These are phyloP conservation scores for Calonectria pauciramosa DNA, from an alignment of 2,329 filamentous ascomycete genomes.

Conservation along the genomic window DNA sequence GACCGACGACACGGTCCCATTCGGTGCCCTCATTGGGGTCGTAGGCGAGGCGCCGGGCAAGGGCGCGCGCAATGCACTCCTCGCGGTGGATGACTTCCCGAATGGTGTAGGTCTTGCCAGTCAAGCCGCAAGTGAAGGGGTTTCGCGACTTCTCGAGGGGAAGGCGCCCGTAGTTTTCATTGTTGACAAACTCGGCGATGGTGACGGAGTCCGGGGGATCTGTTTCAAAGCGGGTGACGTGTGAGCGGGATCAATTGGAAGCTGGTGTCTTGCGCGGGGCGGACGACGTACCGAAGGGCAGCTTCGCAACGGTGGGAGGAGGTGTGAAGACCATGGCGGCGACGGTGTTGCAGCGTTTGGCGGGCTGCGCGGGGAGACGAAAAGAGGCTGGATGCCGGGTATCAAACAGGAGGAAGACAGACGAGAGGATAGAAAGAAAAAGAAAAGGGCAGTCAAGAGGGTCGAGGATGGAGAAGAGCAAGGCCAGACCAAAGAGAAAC, in stretches of 20 bases:
- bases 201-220: slow-evolving; percentile 81
- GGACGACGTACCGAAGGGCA: neutral
- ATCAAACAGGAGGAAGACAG: neutral
- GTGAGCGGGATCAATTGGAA: neutral
- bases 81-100: slow-evolving; percentile 75
- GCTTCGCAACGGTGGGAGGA: neutral
- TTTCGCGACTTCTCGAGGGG: slow-evolving; percentile 74
- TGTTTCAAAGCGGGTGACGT: slow-evolving; percentile 28
- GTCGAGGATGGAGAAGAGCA: neutral
- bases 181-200: slow-evolving; percentile 82
- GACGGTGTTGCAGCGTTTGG: neutral
- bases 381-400: neutral
- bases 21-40: slow-evolving; percentile 77
- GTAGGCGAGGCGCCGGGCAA: slow-evolving; percentile 81
- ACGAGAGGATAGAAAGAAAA: neutral
- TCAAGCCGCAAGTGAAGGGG: slow-evolving; percentile 83
- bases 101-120: slow-evolving; percentile 75
- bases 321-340: neutral
- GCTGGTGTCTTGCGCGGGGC: neutral
- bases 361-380: neutral
- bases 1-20: slow-evolving; percentile 84
- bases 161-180: slow-evolving; percentile 77
- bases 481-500: neutral
- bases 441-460: neutral
- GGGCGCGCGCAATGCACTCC: slow-evolving; percentile 75